phyloP scores from a whole-genome alignment of 805 yeast species.

The Saccharomycopsis selenospora region DNA sequence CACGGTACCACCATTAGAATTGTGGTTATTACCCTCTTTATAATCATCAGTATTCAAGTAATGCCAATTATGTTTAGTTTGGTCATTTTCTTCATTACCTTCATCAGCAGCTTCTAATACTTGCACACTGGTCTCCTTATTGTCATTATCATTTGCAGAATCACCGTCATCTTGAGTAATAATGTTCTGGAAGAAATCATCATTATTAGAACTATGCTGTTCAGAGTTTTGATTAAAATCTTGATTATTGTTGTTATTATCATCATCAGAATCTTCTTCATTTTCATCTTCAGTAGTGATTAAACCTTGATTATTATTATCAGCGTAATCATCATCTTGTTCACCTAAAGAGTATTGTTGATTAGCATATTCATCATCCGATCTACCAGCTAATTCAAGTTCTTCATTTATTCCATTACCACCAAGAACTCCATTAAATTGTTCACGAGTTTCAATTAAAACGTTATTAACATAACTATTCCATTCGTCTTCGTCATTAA shows the following conservation, averaged over 20 bases:
- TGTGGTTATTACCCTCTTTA: constrained; percentile 5
- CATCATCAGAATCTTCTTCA: constrained; percentile 26
- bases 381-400: constrained; percentile 24
- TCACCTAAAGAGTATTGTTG: constrained; percentile 5
- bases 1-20: constrained; percentile 4
- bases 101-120: constrained; percentile 26
- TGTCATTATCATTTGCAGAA: constrained; percentile 22
- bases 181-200: constrained; percentile 9
- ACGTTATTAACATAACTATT: constrained; percentile 74
- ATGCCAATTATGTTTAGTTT: constrained; percentile 13
- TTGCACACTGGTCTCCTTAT: constrained; percentile 20
- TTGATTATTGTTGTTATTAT: constrained; percentile 29
- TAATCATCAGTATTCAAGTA: constrained; percentile 16
- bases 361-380: constrained; percentile 19
- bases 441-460: constrained; percentile 82
- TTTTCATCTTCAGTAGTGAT: constrained; percentile 36
- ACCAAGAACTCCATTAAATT: constrained; percentile 89
- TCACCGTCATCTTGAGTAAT: constrained; percentile 21
- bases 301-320: neutral
- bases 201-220: constrained; percentile 22
- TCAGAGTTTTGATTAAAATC: constrained; percentile 32
- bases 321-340: constrained; percentile 4
- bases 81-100: constrained; percentile 22
- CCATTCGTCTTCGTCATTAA: constrained; percentile 54
- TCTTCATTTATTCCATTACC: constrained; percentile 55